Evolutionary conservation across 129 eudicot genomes (phyloP).

Genomic region (Scalesia atractyloides): DNA sequence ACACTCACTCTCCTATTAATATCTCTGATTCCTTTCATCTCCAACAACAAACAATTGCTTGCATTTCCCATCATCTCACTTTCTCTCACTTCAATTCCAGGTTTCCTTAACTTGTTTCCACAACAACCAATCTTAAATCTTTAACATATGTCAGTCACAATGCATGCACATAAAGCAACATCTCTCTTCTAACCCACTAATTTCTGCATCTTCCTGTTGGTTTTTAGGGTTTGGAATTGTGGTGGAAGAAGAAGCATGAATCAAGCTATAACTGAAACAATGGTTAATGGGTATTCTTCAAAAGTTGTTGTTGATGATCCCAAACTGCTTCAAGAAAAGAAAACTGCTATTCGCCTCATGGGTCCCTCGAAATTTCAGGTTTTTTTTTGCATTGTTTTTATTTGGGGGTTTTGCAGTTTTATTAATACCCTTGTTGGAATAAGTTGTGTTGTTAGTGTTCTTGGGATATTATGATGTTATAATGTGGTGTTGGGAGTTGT

Average conservation of each 20-base stretch:
- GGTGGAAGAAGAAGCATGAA: slow-evolving; percentile 29
- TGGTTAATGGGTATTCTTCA: slow-evolving; percentile 37
- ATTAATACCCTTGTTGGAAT: not conserved
- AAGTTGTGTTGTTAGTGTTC: too few species aligned
- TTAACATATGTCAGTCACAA: not conserved
- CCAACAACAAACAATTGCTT: slow-evolving; percentile 15
- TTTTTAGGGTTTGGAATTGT: slow-evolving; percentile 40
- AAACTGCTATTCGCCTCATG: slow-evolving; percentile 52
- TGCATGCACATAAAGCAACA: not conserved
- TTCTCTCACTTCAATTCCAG: slow-evolving; percentile 26
- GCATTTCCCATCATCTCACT: slow-evolving; percentile 22
- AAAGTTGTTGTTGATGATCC: slow-evolving; percentile 55
- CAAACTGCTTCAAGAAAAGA: slow-evolving; percentile 49
- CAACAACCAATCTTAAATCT: not conserved
- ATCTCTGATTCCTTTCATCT: slow-evolving; percentile 29
- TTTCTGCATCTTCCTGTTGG: not conserved
- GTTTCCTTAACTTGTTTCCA: slow-evolving; percentile 15
- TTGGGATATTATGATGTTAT: too few species aligned
- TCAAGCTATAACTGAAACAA: slow-evolving; percentile 41
- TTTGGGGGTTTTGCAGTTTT: not conserved
- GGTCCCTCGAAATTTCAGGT: slow-evolving; percentile 93
- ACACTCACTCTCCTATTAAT: slow-evolving; percentile 21
- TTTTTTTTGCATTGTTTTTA: not conserved
- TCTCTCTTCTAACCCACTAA: too few species aligned
- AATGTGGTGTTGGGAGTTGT: too few species aligned